Percentiles rank a stretch among this genome's conserved stretches.
Conservation (phyloP, 352 stramenopile genomes). For the Phytophthora crassamura region DNA sequence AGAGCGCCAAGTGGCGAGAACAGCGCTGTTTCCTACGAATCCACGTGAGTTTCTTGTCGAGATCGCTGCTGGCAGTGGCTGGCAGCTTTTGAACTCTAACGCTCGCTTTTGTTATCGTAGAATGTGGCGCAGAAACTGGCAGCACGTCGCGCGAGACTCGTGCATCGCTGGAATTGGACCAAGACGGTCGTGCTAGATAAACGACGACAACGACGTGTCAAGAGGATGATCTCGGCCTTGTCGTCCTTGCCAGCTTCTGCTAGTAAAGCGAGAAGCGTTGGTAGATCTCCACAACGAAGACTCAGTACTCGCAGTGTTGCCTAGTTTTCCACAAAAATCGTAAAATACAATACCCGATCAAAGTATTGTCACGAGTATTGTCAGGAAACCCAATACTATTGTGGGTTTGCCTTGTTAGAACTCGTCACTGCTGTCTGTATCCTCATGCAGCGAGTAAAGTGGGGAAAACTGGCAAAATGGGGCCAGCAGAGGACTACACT, state of each 20-base stretch:
- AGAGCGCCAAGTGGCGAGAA: slow-evolving; percentile 49
- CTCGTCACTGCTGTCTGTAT: no score
- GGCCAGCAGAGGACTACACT: no score
- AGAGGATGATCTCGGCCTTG: slow-evolving; percentile 27
- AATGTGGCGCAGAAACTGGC: slow-evolving; percentile 45
- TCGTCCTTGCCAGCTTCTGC: slow-evolving; percentile 11
- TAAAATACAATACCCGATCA: no score
- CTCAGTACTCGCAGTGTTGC: slow-evolving; percentile 3
- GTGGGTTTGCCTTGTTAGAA: no score
- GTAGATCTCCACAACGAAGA: slow-evolving; percentile 9
- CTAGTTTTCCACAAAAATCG: no score
- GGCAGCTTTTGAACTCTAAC: neutral
- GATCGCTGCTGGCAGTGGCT: neutral
- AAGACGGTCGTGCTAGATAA: slow-evolving; percentile 36
- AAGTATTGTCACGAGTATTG: neutral
- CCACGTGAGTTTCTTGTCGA: slow-evolving; percentile 39
- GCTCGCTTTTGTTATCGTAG: slow-evolving; percentile 13
- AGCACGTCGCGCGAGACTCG: slow-evolving; percentile 30
- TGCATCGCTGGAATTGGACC: slow-evolving; percentile 43
- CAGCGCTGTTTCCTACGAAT: slow-evolving; percentile 57
- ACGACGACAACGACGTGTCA: slow-evolving; percentile 26
- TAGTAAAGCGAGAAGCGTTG: slow-evolving; percentile 3
- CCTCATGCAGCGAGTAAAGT: no score
- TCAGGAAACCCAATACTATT: neutral
- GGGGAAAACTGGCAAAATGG: no score